phyloP scores from a whole-genome alignment of 2,329 filamentous ascomycete species.

The Lachnellula suecica region DNA sequence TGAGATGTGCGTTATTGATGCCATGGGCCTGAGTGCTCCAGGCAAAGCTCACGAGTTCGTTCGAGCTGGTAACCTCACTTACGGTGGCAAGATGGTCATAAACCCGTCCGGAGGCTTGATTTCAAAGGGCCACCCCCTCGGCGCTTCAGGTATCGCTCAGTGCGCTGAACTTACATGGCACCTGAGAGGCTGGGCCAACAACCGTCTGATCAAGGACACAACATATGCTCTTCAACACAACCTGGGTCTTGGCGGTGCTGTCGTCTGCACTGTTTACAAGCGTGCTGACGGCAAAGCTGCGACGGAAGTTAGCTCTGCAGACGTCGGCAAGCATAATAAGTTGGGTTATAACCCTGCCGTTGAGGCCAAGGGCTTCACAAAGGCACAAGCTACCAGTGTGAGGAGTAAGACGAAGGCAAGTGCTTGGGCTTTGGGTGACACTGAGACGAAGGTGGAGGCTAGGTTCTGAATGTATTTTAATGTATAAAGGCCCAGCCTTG shows the following conservation, averaged over 20 bases:
- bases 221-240: slow-evolving; percentile 85
- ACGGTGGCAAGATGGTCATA: slow-evolving; percentile 73
- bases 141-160: slow-evolving; percentile 91
- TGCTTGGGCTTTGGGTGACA: slow-evolving; percentile 79
- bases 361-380: slow-evolving; percentile 84
- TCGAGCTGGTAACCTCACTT: slow-evolving; percentile 83
- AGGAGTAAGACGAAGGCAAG: slow-evolving; percentile 65
- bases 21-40: slow-evolving; percentile 72
- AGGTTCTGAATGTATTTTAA: slow-evolving; percentile 49
- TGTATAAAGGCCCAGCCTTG: background rate
- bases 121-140: slow-evolving; percentile 92
- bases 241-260: slow-evolving; percentile 85
- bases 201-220: slow-evolving; percentile 69
- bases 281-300: slow-evolving; percentile 74
- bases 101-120: slow-evolving; percentile 95
- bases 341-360: slow-evolving; percentile 92
- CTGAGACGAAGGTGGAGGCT: slow-evolving; percentile 69
- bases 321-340: slow-evolving; percentile 64
- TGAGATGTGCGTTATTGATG: slow-evolving; percentile 88
- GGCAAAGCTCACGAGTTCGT: slow-evolving; percentile 94
- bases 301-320: slow-evolving; percentile 59
- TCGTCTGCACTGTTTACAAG: slow-evolving; percentile 86
- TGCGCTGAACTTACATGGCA: slow-evolving; percentile 97
- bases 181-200: slow-evolving; percentile 92
- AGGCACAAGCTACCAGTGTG: slow-evolving; percentile 68